Percentiles rank a stretch among this genome's conserved stretches.
Evolutionary conservation across 73 alveolate species (phyloP).

Genomic region (Tetrahymena thermophila): DNA sequence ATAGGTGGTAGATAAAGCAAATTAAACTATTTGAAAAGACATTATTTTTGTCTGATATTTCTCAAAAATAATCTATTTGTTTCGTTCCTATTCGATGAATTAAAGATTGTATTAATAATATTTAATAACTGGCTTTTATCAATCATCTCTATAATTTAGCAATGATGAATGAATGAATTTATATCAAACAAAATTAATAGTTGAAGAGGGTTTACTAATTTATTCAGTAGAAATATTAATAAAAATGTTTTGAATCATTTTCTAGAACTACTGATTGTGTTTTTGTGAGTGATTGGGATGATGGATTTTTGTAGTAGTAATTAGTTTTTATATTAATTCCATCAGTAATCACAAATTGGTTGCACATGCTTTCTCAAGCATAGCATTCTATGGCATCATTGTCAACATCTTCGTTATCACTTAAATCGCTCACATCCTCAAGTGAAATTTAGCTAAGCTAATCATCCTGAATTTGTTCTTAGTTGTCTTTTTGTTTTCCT

Average conservation of each 20-base stretch:
- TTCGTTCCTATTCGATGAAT: neutral
- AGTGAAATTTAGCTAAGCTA: neutral
- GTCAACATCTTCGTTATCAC: neutral
- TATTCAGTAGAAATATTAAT: neutral
- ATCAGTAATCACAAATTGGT: neutral
- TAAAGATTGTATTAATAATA: neutral
- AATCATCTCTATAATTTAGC: too few relatives aligned
- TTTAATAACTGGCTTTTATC: too few relatives aligned
- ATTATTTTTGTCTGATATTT: neutral
- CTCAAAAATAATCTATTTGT: neutral
- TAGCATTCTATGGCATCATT: neutral
- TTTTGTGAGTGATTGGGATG: neutral
- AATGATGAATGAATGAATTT: neutral
- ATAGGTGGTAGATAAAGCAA: neutral
- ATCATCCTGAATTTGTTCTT: neutral
- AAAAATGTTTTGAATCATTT: too few relatives aligned
- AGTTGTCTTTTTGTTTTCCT: neutral
- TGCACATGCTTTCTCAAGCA: neutral
- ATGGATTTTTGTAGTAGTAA: neutral
- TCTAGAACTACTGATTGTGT: neutral
- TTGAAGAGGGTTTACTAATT: neutral
- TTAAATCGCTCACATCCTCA: neutral
- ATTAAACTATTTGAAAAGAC: neutral
- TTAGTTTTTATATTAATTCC: neutral
- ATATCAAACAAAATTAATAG: neutral